Evolutionary conservation across 2,329 filamentous ascomycete species (phyloP).

Genomic region (Alternaria sp.): DNA sequence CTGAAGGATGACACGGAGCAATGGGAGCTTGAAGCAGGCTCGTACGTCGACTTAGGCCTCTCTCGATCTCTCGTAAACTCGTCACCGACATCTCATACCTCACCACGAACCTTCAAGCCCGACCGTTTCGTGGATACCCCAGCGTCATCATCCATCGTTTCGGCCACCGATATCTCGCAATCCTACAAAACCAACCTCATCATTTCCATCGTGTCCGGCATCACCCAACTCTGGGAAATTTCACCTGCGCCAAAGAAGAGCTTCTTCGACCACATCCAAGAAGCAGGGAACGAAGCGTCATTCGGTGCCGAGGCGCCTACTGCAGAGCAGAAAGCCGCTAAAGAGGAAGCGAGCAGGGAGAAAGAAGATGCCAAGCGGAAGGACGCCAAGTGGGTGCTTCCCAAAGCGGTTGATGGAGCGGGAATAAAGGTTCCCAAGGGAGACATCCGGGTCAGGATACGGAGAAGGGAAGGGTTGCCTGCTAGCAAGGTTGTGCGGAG

Average conservation of each 20-base stretch:
- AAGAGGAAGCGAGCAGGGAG: constrained; percentile 11
- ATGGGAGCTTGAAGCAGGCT: constrained; percentile 34
- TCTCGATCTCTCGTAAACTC: constrained; percentile 40
- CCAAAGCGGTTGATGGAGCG: constrained; percentile 54
- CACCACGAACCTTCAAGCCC: constrained; percentile 31
- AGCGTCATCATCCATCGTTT: constrained; percentile 23
- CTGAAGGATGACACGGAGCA: constrained; percentile 33
- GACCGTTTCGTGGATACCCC: constrained; percentile 32
- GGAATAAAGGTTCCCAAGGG: constrained; percentile 59
- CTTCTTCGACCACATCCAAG: constrained; percentile 40
- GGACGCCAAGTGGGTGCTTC: constrained; percentile 56
- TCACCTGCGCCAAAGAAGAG: constrained; percentile 40
- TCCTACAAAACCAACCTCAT: constrained; percentile 34
- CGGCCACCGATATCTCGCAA: constrained; percentile 17
- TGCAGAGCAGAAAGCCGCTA: constrained; percentile 16
- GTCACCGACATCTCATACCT: constrained; percentile 28
- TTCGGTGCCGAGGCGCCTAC: constrained; percentile 33
- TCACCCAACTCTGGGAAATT: constrained; percentile 46
- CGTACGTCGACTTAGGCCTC: constrained; percentile 40
- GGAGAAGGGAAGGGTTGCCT: constrained; percentile 40
- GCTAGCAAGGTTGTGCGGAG: constrained; percentile 13
- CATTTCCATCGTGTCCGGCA: constrained; percentile 37
- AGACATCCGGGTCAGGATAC: constrained; percentile 63
- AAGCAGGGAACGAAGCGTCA: constrained; percentile 38
- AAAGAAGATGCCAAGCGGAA: constrained; percentile 15